phyloP scores from a whole-genome alignment of 768 basidiomycete genomes.

The Cubamyces sp. region DNA sequence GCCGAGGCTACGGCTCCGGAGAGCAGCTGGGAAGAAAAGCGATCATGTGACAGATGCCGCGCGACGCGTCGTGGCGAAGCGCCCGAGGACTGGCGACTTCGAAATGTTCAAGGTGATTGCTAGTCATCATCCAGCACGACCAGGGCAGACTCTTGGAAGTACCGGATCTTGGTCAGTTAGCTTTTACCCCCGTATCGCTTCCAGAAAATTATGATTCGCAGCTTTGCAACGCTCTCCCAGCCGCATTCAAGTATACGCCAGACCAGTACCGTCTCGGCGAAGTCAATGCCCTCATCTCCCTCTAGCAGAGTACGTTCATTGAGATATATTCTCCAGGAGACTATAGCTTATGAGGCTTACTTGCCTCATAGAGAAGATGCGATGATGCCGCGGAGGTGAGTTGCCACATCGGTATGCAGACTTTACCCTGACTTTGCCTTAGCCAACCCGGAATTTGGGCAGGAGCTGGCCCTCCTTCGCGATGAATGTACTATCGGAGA shows the following conservation, averaged over 20 bases:
- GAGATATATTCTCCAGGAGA: too few species aligned
- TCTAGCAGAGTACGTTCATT: neutral
- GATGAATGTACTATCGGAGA: conserved; percentile 3
- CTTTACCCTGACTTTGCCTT: too few species aligned
- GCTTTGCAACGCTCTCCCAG: too few species aligned
- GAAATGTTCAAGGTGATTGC: neutral
- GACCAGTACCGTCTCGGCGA: too few species aligned
- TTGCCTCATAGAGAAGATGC: neutral
- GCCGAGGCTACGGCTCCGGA: neutral
- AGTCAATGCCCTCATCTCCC: neutral
- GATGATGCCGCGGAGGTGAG: neutral
- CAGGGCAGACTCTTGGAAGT: too few species aligned
- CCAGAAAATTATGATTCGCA: too few species aligned
- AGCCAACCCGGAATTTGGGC: too few species aligned
- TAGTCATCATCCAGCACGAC: too few species aligned
- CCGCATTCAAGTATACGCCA: too few species aligned
- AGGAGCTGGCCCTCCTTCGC: conserved; percentile 1
- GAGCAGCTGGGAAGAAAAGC: neutral
- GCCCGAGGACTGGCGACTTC: neutral
- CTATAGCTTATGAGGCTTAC: too few species aligned
- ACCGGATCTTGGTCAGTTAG: too few species aligned
- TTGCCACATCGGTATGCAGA: neutral
- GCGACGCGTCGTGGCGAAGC: neutral
- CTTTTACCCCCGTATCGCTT: too few species aligned
- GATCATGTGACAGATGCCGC: neutral